A percentile compares a stretch with the other conserved stretches of the same genome.
Conservation (phyloP, 129 eudicot genomes). For the Lonicera japonica region DNA sequence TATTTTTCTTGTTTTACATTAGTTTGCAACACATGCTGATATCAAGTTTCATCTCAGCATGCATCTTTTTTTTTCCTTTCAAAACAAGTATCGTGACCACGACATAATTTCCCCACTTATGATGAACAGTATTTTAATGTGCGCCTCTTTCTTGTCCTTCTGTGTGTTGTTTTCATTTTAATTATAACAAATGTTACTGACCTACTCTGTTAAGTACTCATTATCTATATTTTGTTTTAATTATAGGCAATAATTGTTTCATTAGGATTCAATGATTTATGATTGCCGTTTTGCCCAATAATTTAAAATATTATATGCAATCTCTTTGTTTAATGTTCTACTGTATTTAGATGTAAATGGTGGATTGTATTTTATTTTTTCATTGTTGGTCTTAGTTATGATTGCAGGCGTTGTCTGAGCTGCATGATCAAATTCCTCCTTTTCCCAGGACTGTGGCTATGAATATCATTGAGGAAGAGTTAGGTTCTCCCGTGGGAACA, state of each 20-base stretch:
- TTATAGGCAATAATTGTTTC: neutral
- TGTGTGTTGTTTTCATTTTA: neutral
- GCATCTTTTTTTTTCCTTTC: neutral
- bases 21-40: neutral
- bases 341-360: neutral
- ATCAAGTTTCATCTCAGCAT: neutral
- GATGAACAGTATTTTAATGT: too few species aligned
- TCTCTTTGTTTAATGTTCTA: neutral
- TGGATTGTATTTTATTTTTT: conserved; percentile 14
- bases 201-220: neutral
- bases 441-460: conserved; percentile 75
- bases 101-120: neutral
- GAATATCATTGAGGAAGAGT: conserved; percentile 88
- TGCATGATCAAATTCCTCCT: conserved; percentile 96
- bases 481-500: conserved; percentile 67
- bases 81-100: neutral
- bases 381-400: conserved; percentile 27
- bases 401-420: conserved; percentile 88
- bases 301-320: neutral
- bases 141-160: neutral
- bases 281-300: neutral
- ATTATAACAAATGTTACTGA: neutral
- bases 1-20: conserved; percentile 12
- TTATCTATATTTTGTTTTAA: too few species aligned
- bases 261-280: neutral